A percentile compares a stretch with the other conserved stretches of the same genome.
These are phyloP conservation scores for Sugiyamaella qingdaonensis DNA, from an alignment of 805 yeast genomes.

Conservation along the genomic window DNA sequence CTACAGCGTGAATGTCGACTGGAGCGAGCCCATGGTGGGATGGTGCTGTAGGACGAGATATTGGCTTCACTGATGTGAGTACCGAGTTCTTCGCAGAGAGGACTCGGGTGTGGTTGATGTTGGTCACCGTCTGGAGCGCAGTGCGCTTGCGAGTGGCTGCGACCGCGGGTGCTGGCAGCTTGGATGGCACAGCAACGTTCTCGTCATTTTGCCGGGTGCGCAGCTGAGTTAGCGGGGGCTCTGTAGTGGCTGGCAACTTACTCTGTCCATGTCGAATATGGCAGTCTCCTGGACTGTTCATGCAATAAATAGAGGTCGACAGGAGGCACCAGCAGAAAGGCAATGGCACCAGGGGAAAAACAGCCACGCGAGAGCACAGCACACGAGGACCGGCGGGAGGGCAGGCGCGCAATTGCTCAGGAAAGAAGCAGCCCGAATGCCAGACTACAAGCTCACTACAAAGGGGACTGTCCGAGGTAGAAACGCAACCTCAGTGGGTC, in stretches of 20 bases:
- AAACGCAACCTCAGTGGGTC: not conserved
- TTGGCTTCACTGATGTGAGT: not conserved
- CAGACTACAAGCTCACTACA: no score
- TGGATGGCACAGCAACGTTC: not conserved
- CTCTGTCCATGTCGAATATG: not conserved
- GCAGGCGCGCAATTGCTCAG: no score
- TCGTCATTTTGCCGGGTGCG: constrained; percentile 1
- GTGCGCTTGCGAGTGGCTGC: constrained; percentile 10
- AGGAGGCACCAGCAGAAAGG: not conserved
- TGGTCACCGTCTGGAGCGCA: constrained; percentile 19
- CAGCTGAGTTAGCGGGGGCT: not conserved
- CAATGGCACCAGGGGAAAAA: not conserved
- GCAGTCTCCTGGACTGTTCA: not conserved
- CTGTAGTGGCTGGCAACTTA: not conserved
- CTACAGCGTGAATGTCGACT: not conserved
- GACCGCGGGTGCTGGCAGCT: not conserved
- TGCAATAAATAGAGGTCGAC: not conserved
- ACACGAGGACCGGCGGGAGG: not conserved
- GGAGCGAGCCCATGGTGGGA: not conserved
- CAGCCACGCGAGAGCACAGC: not conserved
- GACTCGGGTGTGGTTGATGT: constrained; percentile 3
- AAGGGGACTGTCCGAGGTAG: not conserved
- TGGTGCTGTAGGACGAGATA: not conserved
- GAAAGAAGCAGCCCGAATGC: no score
- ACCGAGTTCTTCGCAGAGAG: not conserved